Percentiles rank a stretch among this genome's conserved stretches.
Conservation (phyloP, 2,329 filamentous ascomycete species). For the Hymenoscyphus fructigenus region DNA sequence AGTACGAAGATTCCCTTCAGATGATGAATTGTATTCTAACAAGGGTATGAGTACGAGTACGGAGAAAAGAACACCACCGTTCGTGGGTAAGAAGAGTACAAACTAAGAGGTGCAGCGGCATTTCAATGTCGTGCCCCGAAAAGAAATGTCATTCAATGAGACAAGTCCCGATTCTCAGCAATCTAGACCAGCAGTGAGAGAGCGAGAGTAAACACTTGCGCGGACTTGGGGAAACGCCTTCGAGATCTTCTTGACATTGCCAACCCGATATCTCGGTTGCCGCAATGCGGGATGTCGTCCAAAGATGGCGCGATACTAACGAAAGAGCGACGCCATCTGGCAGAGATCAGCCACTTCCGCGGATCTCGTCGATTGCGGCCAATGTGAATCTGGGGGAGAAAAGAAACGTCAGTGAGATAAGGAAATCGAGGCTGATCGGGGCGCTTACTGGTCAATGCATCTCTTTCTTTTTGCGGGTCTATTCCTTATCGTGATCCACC, state of each 20-base stretch:
- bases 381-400: neutral
- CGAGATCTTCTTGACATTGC: neutral
- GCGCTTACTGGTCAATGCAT: neutral
- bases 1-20: neutral
- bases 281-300: no score
- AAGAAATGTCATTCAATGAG: no score
- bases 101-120: no score
- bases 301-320: neutral
- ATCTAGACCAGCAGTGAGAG: neutral
- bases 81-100: no score
- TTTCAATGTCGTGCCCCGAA: no score
- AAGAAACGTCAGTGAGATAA: neutral
- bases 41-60: no score
- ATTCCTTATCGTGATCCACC: neutral
- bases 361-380: slow-evolving; percentile 8
- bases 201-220: neutral
- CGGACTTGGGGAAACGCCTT: neutral
- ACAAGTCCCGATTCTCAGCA: neutral
- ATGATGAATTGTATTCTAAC: no score
- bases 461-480: neutral
- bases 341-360: slow-evolving; percentile 22
- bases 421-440: neutral
- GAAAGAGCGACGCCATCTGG: neutral
- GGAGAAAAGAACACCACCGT: no score
- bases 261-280: no score